A percentile compares a stretch with the other conserved stretches of the same genome.
These are phyloP conservation scores for Aureobasidium vineae DNA, from an alignment of 2,329 filamentous ascomycete species.

Conservation along the genomic window DNA sequence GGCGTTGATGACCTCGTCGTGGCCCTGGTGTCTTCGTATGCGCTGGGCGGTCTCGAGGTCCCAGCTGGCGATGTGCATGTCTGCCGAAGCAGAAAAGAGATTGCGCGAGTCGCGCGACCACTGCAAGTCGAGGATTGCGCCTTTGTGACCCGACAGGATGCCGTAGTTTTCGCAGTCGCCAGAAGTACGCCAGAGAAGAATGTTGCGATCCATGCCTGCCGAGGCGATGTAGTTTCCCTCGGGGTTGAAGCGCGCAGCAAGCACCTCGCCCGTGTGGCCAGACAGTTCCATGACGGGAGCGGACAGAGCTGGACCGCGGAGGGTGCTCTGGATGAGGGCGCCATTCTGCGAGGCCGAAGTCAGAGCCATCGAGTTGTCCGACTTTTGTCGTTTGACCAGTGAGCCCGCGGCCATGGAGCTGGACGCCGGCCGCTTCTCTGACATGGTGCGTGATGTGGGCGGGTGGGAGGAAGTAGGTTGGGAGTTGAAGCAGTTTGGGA, in stretches of 20 bases:
- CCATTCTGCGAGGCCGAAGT: slow-evolving; percentile 58
- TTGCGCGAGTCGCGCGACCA: slow-evolving; percentile 95
- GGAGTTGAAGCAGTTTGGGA: background rate
- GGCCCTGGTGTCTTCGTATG: slow-evolving; percentile 87
- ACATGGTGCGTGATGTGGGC: slow-evolving; percentile 17
- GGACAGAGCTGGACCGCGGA: slow-evolving; percentile 77
- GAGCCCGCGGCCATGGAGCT: slow-evolving; percentile 76
- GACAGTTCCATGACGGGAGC: slow-evolving; percentile 93
- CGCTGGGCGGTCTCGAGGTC: slow-evolving; percentile 87
- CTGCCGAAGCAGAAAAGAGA: slow-evolving; percentile 88
- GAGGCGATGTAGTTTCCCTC: slow-evolving; percentile 88
- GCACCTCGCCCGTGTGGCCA: slow-evolving; percentile 76
- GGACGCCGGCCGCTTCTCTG: slow-evolving; percentile 85
- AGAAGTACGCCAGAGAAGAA: slow-evolving; percentile 90
- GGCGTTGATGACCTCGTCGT: slow-evolving; percentile 94
- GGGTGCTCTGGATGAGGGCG: slow-evolving; percentile 63
- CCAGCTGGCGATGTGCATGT: slow-evolving; percentile 92
- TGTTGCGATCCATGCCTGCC: slow-evolving; percentile 89
- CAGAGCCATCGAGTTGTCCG: slow-evolving; percentile 57
- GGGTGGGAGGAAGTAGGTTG: background rate
- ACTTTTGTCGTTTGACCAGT: slow-evolving; percentile 86
- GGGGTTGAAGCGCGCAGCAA: slow-evolving; percentile 85
- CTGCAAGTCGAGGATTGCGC: slow-evolving; percentile 85
- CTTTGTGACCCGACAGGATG: slow-evolving; percentile 81
- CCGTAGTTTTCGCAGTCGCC: slow-evolving; percentile 95